phyloP scores from a whole-genome alignment of 2,329 filamentous ascomycete species.

The Cercospora zeae-maydis region DNA sequence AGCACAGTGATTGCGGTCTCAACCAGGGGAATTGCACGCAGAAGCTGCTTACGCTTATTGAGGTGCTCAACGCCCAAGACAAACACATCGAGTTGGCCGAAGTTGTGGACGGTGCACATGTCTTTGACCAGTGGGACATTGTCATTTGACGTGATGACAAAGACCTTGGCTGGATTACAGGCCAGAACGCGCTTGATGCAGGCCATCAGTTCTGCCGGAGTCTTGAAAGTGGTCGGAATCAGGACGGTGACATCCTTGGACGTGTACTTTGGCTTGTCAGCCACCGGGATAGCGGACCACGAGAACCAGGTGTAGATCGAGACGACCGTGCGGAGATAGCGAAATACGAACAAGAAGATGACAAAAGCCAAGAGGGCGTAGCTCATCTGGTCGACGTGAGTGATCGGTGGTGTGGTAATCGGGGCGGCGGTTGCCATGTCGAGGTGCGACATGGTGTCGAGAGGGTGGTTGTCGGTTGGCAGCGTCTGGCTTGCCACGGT shows the following conservation, averaged over 20 bases:
- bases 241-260: constrained; percentile 33
- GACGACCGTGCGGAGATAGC: constrained; percentile 33
- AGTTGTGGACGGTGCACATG: constrained; percentile 9
- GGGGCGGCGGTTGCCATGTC: neutral
- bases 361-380: constrained; percentile 13
- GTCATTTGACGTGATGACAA: constrained; percentile 31
- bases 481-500: neutral
- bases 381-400: neutral
- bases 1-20: constrained; percentile 33
- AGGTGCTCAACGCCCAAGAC: constrained; percentile 36
- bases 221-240: constrained; percentile 37
- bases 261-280: constrained; percentile 27
- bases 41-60: constrained; percentile 37
- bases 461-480: neutral
- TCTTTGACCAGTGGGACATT: constrained; percentile 26
- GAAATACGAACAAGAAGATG: constrained; percentile 23
- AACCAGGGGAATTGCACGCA: constrained; percentile 32
- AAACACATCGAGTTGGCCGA: constrained; percentile 19
- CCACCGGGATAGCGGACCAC: constrained; percentile 31
- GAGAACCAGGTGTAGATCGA: constrained; percentile 29
- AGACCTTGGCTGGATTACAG: constrained; percentile 28
- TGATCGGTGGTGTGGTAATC: neutral
- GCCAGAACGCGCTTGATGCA: constrained; percentile 30
- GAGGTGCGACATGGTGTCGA: neutral
- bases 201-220: constrained; percentile 28